Percentiles rank a stretch among this genome's conserved stretches.
Conservation (phyloP, 2,329 filamentous ascomycete genomes). For the Neonectria ditissima region DNA sequence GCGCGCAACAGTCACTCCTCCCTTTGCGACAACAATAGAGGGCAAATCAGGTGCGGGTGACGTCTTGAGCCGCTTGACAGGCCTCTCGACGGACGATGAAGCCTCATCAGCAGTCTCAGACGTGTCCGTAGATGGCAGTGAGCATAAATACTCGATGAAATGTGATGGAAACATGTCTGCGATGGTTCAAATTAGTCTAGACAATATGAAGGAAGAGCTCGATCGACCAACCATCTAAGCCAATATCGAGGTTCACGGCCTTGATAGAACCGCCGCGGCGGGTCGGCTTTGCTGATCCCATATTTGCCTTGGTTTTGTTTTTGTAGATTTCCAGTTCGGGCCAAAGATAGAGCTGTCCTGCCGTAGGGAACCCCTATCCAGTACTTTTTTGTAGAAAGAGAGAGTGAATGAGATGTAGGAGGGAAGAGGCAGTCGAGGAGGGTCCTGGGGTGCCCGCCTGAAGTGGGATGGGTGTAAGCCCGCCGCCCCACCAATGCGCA, state of each 20-base stretch:
- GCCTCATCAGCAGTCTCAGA: conserved; percentile 17
- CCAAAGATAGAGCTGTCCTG: not conserved
- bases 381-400: conserved; percentile 4
- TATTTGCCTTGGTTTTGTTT: conserved; percentile 15
- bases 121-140: conserved; percentile 34
- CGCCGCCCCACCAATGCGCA: conserved; percentile 30
- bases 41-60: conserved; percentile 18
- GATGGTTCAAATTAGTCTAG: conserved; percentile 7
- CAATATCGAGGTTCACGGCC: conserved; percentile 28
- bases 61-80: conserved; percentile 50
- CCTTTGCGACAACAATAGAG: conserved; percentile 45
- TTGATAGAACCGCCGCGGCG: not conserved
- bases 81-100: conserved; percentile 33
- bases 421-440: conserved; percentile 33
- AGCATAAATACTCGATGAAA: conserved; percentile 39
- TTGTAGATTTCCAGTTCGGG: not conserved
- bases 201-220: not conserved
- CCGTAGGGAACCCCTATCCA: not conserved
- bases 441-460: conserved; percentile 12
- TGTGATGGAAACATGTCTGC: conserved; percentile 43
- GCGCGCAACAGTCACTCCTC: conserved; percentile 45
- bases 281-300: conserved; percentile 26
- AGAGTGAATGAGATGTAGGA: conserved; percentile 28
- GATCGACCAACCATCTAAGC: conserved; percentile 43
- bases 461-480: conserved; percentile 40